Percentiles rank a stretch among this genome's conserved stretches.
Evolutionary conservation across 1,284 basidiomycete genomes (phyloP).

Genomic region (Polyporus tsugae): DNA sequence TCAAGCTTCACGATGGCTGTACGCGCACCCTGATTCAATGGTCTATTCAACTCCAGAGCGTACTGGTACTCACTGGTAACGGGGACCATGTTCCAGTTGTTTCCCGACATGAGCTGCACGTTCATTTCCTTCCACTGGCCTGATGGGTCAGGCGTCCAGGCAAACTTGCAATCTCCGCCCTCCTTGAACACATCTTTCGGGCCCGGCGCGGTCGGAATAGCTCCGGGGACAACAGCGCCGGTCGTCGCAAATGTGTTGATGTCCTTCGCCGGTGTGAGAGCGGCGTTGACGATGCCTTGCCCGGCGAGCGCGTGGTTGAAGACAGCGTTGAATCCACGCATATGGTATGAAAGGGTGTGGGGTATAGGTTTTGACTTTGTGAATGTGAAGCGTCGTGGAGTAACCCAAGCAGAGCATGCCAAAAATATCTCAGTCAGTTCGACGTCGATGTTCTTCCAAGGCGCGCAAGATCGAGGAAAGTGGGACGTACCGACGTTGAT

Average conservation of each 20-base stretch:
- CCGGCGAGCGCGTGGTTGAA: constrained; percentile 40
- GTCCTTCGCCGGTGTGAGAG: constrained; percentile 13
- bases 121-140: constrained; percentile 72
- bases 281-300: constrained; percentile 51
- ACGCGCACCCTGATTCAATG: not conserved
- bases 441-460: not conserved
- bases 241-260: constrained; percentile 32
- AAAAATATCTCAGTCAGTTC: not conserved
- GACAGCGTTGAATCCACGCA: constrained; percentile 20
- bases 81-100: constrained; percentile 75
- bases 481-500: not conserved
- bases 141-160: constrained; percentile 63
- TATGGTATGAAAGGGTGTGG: not conserved
- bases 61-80: constrained; percentile 61
- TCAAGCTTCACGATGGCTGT: constrained; percentile 67
- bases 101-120: constrained; percentile 84
- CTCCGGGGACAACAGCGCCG: constrained; percentile 52
- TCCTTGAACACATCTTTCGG: constrained; percentile 64
- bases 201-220: constrained; percentile 52
- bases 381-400: not conserved
- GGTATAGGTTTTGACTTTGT: not conserved
- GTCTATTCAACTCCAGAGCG: not conserved
- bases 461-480: not conserved
- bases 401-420: not conserved
- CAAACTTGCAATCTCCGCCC: constrained; percentile 60